Evolutionary conservation across 1,139 yeast genomes (phyloP).

Genomic region (Kurtzmaniella quercitrusa): DNA sequence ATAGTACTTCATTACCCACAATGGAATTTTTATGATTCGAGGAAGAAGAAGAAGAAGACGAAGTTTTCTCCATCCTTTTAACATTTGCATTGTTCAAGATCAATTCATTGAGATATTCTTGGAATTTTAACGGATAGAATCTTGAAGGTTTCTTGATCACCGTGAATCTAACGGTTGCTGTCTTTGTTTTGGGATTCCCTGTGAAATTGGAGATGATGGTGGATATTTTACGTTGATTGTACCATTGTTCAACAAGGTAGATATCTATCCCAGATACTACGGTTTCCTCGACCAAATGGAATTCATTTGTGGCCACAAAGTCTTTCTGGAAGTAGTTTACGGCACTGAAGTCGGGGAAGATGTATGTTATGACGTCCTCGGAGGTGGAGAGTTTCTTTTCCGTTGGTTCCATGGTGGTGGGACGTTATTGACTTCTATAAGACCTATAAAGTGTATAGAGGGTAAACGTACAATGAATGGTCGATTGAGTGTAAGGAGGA

Average conservation of each 20-base stretch:
- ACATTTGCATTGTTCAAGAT: constrained; percentile 52
- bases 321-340: constrained; percentile 43
- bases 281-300: constrained; percentile 38
- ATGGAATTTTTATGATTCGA: constrained; percentile 17
- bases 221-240: constrained; percentile 62
- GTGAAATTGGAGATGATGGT: constrained; percentile 77
- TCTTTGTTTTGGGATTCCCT: constrained; percentile 64
- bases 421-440: no score
- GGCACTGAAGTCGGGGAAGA: constrained; percentile 51
- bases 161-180: constrained; percentile 58
- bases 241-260: constrained; percentile 94
- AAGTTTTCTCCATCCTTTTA: constrained; percentile 28
- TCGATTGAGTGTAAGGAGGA: no score
- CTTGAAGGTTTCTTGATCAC: constrained; percentile 51
- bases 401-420: neutral
- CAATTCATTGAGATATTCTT: constrained; percentile 62
- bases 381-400: neutral
- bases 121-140: constrained; percentile 57
- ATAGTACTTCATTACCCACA: constrained; percentile 40
- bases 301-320: constrained; percentile 32
- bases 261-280: constrained; percentile 72
- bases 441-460: neutral
- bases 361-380: constrained; percentile 28
- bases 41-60: neutral
- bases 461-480: neutral